Percentiles rank a stretch among this genome's conserved stretches.
phyloP scores from a whole-genome alignment of 176 grass and related monocot genomes.

The Ensete glaucum region DNA sequence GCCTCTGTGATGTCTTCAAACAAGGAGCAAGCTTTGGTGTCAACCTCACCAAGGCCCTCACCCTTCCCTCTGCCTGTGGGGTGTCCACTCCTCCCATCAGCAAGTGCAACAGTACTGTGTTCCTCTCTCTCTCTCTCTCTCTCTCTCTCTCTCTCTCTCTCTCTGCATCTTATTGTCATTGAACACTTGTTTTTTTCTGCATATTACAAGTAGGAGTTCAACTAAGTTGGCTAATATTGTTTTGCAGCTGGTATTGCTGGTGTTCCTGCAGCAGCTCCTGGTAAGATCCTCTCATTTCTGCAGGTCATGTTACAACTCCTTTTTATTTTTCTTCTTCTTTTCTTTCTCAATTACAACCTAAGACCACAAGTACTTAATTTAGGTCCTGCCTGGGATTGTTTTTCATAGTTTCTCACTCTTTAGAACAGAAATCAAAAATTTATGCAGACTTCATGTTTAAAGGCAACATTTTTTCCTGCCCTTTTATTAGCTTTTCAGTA shows the following conservation, averaged over 20 bases:
- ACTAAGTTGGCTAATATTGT: neutral
- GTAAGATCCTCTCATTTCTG: neutral
- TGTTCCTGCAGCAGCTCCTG: conserved; percentile 4
- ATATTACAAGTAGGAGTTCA: neutral
- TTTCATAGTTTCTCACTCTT: too few relatives aligned
- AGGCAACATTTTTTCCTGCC: too few relatives aligned
- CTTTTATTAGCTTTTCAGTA: too few relatives aligned
- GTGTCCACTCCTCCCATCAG: conserved; percentile 28
- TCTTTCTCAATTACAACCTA: neutral
- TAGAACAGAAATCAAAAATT: too few relatives aligned
- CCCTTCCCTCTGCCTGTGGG: conserved; percentile 48
- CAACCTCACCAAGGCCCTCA: conserved; percentile 46
- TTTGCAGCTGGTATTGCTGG: neutral
- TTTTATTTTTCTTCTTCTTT: neutral
- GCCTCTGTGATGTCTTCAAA: conserved; percentile 38
- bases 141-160: neutral
- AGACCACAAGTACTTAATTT: neutral
- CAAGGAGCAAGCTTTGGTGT: conserved; percentile 17
- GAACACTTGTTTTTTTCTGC: neutral
- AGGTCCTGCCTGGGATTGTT: too few relatives aligned
- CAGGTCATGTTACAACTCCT: too few relatives aligned
- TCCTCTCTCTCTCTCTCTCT: neutral
- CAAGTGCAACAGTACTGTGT: conserved; percentile 35
- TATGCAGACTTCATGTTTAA: too few relatives aligned
- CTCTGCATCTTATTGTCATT: neutral